A percentile compares a stretch with the other conserved stretches of the same genome.
phyloP scores from a whole-genome alignment of 2,329 filamentous ascomycete species.

The Coniochaeta prunicola region DNA sequence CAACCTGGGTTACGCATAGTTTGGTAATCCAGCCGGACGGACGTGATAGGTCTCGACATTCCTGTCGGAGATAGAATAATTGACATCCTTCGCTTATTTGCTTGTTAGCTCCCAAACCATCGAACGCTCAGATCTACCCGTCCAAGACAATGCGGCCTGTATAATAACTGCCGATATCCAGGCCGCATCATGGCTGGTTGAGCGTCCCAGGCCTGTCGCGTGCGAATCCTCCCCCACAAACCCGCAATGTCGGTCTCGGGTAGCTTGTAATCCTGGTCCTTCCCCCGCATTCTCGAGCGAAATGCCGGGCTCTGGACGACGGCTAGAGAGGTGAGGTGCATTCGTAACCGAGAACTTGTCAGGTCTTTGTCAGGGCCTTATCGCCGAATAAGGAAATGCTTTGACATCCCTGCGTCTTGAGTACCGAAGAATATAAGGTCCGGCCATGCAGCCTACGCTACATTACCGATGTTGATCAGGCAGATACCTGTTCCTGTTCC shows the following conservation, averaged over 20 bases:
- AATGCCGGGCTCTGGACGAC: neutral
- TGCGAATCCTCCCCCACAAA: neutral
- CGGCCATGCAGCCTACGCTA: neutral
- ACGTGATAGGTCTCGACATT: neutral
- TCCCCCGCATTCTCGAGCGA: neutral
- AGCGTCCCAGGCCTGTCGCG: neutral
- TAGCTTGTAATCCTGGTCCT: neutral
- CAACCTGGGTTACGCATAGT: constrained; percentile 32
- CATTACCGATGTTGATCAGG: neutral
- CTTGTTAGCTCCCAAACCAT: neutral
- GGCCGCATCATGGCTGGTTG: neutral
- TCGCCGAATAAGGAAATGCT: neutral
- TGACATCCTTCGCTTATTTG: neutral
- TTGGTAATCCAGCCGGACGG: neutral
- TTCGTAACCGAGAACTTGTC: neutral
- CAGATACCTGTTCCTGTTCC: neutral
- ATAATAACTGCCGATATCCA: neutral
- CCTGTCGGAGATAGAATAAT: neutral
- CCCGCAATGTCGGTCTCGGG: neutral
- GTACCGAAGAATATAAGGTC: neutral
- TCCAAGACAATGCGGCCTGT: neutral
- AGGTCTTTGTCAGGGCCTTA: neutral
- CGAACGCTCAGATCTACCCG: neutral
- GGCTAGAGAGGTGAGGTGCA: neutral
- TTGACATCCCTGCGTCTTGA: neutral